Evolutionary conservation across 75 land plant species (phyloP), one percentile per base, ranked within the genome.

Genomic region (Cunninghamia lanceolata): DNA sequence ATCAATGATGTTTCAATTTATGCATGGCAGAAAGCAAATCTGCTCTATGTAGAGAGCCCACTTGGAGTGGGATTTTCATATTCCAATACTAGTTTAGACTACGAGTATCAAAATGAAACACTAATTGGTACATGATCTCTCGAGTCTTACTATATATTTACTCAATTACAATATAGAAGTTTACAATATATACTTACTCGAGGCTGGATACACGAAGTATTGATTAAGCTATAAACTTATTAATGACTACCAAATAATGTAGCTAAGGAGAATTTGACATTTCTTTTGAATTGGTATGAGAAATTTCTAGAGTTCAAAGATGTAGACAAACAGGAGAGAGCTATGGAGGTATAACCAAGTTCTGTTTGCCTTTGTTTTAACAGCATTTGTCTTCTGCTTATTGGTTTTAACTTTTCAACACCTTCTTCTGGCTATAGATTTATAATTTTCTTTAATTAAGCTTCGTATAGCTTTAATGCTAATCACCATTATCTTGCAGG

Each of bases 251-350:
- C 16, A 19, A 38, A 40, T 78, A 30, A 78, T 43, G 83, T 86
- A 89, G 90, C 90, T 2, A 28, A 84, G 8, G 90, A 89, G 83
- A 87, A 87, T 47, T 50, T 88, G 45, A 34, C 53, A 17, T 90
- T 90, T 36, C 36, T 90, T 16, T 17, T 90, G 30, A 86, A n/a
- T n/a, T n/a, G n/a, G n/a, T n/a, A n/a, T n/a, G n/a, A n/a, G n/a
- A n/a, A n/a, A n/a, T n/a, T n/a, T 71, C 93, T 92, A 5, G 85
- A 89, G 21, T 92, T 87, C 90, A 92, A 85, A 68, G 43, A 79
- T 19, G 46, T 59, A 15, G 90, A 92, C 2, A 90, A 42, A 85
- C 91, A 9, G 93, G 93, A 10, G 90, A 92, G 76, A 92, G 93
- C 87, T 92, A 90, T 87, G 91, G 92, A 88, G 93, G 93, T 88